Base-by-base conservation (phyloP, 2,329 filamentous ascomycete species). In the Sordariomycetes sp. region DNA sequence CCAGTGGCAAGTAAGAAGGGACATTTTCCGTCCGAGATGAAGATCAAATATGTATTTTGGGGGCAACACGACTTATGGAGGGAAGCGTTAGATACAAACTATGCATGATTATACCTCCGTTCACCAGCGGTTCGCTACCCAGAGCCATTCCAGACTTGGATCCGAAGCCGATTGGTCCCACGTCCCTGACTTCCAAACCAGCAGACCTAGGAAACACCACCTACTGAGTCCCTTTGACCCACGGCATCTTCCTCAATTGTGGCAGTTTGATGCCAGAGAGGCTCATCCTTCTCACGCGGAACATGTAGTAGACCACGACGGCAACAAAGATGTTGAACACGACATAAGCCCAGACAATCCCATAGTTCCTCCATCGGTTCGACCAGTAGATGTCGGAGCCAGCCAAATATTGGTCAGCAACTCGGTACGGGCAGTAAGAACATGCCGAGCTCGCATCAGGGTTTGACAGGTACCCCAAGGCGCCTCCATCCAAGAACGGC, bases 301-400 rank as follows among this genome's bases (percentile, higher is more conserved):
- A 28, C n/a, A 28, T 16, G 25, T 28, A 38, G 33, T 38, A 38
- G 8, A 70, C 49, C 12, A 55, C 45, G 11, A 74, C 48, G 0
- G 69, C 68, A 1, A 59, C 65, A 19, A 54, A 50, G 16, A 70
- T 47, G 44, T 75, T 75, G 49, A 75, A 72, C 15, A 59, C 54
- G 38, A 72, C 61, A 38, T 70, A 75, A 0, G 58, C 63, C 55
- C 66, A 72, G 30, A 72, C 52, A 17, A 77, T 56, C 5, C 72
- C 76, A 44, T 74, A 75, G 49, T 82, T 76, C 37, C 75, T 66
- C 75, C 76, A 82, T 29, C 72, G 57, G 30, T 78, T 55, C 27
- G 44, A 51, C 46, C 74, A 79, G 36, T 58, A 53, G 36, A 70
- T 63, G 21, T 59, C 55, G 27, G 70, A 61, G 0, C 32, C 39